A percentile compares a stretch with the other conserved stretches of the same genome.
Evolutionary conservation across 306 rosid species (phyloP).

Genomic region (Aeschynomene evenia): DNA sequence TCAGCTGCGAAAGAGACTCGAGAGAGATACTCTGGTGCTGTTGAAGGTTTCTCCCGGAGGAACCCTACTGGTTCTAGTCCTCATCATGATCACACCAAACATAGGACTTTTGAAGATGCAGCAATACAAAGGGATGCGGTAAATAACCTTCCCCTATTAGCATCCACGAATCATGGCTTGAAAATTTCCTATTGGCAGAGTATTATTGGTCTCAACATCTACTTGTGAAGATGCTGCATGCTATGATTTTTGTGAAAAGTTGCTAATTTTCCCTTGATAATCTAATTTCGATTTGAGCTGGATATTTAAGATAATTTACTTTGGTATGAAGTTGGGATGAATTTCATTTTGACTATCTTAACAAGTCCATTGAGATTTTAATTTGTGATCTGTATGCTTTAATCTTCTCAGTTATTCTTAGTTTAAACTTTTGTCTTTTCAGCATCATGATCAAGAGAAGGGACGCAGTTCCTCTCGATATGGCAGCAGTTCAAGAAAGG

Average conservation of each 20-base stretch:
- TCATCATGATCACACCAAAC: constrained; percentile 60
- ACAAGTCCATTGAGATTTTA: not conserved
- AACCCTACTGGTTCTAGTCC: constrained; percentile 74
- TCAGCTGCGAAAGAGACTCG: constrained; percentile 90
- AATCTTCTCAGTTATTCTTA: constrained; percentile 9
- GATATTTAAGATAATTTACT: not conserved
- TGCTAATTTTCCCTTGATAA: not conserved
- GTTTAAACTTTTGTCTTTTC: constrained; percentile 32
- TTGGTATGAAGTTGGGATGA: not conserved
- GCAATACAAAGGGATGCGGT: constrained; percentile 69
- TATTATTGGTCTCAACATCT: not conserved
- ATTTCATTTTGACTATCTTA: not conserved
- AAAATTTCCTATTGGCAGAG: not conserved
- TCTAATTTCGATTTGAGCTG: not conserved
- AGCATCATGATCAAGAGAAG: constrained; percentile 72
- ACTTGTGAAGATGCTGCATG: constrained; percentile 4
- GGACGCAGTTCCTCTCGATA: constrained; percentile 73
- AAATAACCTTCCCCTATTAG: constrained; percentile 20
- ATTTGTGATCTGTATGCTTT: not conserved
- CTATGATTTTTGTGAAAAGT: not conserved
- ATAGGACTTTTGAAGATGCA: constrained; percentile 64
- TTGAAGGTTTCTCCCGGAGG: constrained; percentile 88
- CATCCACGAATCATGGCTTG: not conserved
- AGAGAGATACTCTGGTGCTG: constrained; percentile 87
- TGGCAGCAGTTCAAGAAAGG: constrained; percentile 87